Base-by-base conservation (phyloP, 2,329 filamentous ascomycete genomes). In the Pseudomassariella vexata region DNA sequence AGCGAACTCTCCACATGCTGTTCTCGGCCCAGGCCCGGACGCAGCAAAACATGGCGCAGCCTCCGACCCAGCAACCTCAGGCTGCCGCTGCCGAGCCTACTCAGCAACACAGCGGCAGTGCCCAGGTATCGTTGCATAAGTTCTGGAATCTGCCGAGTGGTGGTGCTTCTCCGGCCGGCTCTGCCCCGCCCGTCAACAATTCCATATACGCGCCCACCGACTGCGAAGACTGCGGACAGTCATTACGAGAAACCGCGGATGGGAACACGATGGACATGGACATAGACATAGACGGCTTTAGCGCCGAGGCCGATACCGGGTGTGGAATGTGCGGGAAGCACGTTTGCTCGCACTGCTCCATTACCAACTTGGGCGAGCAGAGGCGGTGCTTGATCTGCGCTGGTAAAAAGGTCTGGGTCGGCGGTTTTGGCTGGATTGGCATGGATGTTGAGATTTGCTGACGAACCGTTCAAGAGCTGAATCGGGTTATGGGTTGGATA, bases 121-220 rank as follows among this genome's bases (percentile, higher is more conserved):
- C 30, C 24, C 75, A 79, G 49, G 59, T 63, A 4, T 76, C 70
- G 0, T 59, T 81, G 0, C 74, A 80, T 50, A 70, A 60, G 24
- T 81, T 79, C 56, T 82, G 74, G 74, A 64, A 65, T n/a, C 62
- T 79, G 10, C 64, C 60, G 2, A n/a, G n/a, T n/a, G n/a, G n/a
- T n/a, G n/a, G n/a, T n/a, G 57, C 60, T 0, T 50, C 57, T 0
- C 37, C 42, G 1, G 45, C 57, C 0, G 44, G 48, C 1, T 42
- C 53, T 2, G 30, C 53, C 6, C 31, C 23, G 15, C 24, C 26
- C 31, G 24, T 39, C 28, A 36, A 28, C 9, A 34, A 19, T 5
- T 14, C 41, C 5, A 39, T 49, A 14, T 55, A 44, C 11, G 27
- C 34, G 1, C 47, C 62, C 0, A 53, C 55, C 0, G 61, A 53